phyloP scores from a whole-genome alignment of 176 grass and related monocot genomes.

The sorghum (Sorghum bicolor) region Sorghum_bicolor_NCBIv3 NC_012872.2:2514001-2514500 shows the following conservation, averaged over 20 bases:
- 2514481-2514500: too few species aligned
- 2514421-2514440: too few species aligned
- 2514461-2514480: too few species aligned
- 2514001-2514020: background rate
- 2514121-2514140: background rate
- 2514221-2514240: background rate
- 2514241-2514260: background rate
- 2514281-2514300: background rate
- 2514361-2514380: too few species aligned
- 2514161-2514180: slow-evolving; percentile 26
- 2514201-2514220: background rate
- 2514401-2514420: too few species aligned
- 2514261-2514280: background rate
- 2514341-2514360: too few species aligned
- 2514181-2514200: slow-evolving; percentile 7
- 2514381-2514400: too few species aligned
- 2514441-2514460: too few species aligned
- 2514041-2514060: slow-evolving; percentile 27
- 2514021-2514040: background rate
- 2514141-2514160: background rate
- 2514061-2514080: slow-evolving; percentile 7
- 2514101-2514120: background rate
- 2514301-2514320: background rate
- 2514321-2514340: slow-evolving; percentile 11
- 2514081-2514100: slow-evolving; percentile 39